Percentiles rank a stretch among this genome's conserved stretches.
phyloP scores from a whole-genome alignment of 768 basidiomycete genomes.

The Mycena chlorophos region DNA sequence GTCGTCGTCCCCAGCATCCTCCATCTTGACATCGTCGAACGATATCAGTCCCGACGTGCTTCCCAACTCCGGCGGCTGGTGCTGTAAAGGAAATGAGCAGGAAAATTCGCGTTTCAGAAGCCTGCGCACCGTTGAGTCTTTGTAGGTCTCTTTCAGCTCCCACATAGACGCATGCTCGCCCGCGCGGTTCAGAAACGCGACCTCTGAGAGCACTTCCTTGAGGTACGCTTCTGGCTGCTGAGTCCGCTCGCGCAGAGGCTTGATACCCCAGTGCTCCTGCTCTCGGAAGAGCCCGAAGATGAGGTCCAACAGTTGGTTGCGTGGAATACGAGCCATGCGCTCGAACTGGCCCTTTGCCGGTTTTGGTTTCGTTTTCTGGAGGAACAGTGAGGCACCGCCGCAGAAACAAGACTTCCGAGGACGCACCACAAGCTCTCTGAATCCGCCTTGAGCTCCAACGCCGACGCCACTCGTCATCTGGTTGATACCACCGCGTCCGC shows the following conservation, averaged over 20 bases:
- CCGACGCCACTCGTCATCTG: slow-evolving; percentile 76
- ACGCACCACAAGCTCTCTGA: slow-evolving; percentile 68
- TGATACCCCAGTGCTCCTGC: slow-evolving; percentile 79
- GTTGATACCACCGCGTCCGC: slow-evolving; percentile 74
- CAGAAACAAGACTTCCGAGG: slow-evolving; percentile 9
- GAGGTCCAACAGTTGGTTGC: slow-evolving; percentile 83
- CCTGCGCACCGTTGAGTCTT: slow-evolving; percentile 54
- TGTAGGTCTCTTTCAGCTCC: slow-evolving; percentile 76
- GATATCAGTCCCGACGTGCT: slow-evolving; percentile 23
- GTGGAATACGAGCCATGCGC: slow-evolving; percentile 88
- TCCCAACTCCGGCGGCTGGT: neutral
- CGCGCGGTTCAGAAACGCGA: slow-evolving; percentile 73
- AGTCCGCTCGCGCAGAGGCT: slow-evolving; percentile 71
- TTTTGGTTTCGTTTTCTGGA: slow-evolving; percentile 67
- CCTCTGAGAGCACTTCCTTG: slow-evolving; percentile 77
- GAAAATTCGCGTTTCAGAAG: slow-evolving; percentile 23
- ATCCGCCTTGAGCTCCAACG: slow-evolving; percentile 54
- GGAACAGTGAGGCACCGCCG: slow-evolving; percentile 14
- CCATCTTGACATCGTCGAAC: slow-evolving; percentile 22
- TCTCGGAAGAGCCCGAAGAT: slow-evolving; percentile 80
- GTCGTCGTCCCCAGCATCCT: slow-evolving; percentile 33
- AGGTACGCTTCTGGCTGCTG: slow-evolving; percentile 87
- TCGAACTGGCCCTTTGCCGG: slow-evolving; percentile 72
- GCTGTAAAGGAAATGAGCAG: neutral
- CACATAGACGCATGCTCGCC: slow-evolving; percentile 82